Percentiles rank a stretch among this genome's conserved stretches.
Conservation (phyloP, 495 filamentous ascomycete genomes). For the Penicillium maclennaniae region DNA sequence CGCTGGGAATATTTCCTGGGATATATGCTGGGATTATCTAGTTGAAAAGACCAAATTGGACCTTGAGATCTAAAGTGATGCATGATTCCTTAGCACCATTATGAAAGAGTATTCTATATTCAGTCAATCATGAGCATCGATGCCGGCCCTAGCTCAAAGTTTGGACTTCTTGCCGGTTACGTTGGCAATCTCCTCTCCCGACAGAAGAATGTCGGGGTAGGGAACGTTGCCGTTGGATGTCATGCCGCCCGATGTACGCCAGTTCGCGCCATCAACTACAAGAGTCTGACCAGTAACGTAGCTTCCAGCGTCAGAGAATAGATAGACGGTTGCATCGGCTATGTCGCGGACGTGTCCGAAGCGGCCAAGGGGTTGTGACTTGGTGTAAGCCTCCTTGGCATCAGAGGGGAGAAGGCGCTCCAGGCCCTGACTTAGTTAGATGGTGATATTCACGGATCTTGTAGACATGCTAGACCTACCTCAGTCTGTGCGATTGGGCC, state of each 20-base stretch:
- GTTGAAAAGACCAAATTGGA: no score
- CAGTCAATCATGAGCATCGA: neutral
- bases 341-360: conserved; percentile 83
- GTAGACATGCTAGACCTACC: conserved; percentile 25
- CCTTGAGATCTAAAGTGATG: no score
- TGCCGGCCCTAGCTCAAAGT: conserved; percentile 38
- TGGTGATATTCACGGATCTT: neutral
- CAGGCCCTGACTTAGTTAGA: conserved; percentile 28
- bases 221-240: conserved; percentile 31
- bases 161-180: conserved; percentile 60
- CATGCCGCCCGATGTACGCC: conserved; percentile 45
- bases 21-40: no score
- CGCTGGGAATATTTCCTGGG: no score
- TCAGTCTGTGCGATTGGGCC: conserved; percentile 69
- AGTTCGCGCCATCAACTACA: conserved; percentile 49
- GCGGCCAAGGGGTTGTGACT: conserved; percentile 62
- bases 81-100: no score
- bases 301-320: conserved; percentile 78
- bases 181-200: conserved; percentile 49
- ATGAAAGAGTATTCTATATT: neutral
- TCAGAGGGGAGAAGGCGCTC: conserved; percentile 41
- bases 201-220: conserved; percentile 65
- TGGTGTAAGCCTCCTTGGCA: conserved; percentile 26
- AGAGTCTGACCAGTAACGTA: conserved; percentile 77
- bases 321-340: conserved; percentile 83